Evolutionary conservation across 768 basidiomycete genomes (phyloP), one percentile per base, ranked within the genome.

Genomic region (Favolaschia claudopus): DNA sequence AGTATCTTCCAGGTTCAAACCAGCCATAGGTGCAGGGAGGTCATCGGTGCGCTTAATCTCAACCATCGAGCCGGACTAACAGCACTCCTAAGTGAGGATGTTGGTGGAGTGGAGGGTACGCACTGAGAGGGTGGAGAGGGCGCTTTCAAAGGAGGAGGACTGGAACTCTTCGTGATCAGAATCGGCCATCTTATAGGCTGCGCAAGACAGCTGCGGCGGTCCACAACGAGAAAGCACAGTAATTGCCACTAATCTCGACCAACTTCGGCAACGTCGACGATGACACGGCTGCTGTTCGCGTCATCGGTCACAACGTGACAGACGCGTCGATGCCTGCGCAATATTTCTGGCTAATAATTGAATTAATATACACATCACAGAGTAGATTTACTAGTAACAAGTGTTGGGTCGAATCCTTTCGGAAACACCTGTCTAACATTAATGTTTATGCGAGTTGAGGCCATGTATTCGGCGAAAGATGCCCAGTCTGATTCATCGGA

Each of bases 381-480:
- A n/a, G n/a, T n/a, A n/a, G n/a, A n/a, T n/a, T n/a, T n/a, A n/a
- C n/a, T n/a, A n/a, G n/a, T n/a, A 29, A 15, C 32, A 39, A 29
- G 31, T 1, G 17, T 62, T 31, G 78, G 78, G 34, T 77, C 67
- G 59, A 91, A 92, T 4, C 84, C 88, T 67, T 83, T 89, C 2
- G 91, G 89, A 69, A 93, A 92, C 7, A 93, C 91, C 70, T 97
- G 95, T 51, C 96, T 80, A 8, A 94, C 93, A 66, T 98, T 98
- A 54, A 98, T 80, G 69, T 98, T 98, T 68, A 99, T 91, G 56
- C 96, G 80, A 2, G 89, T 83, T 4, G 82, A 82, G 40, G 68
- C 74, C 72, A 95, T 75, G 71, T 93, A 95, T 27, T 82, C 77
- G 55, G 77, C 82, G 66, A 87, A 93, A 7, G 81, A 78, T 19